Percentiles rank a stretch among this genome's conserved stretches.
These are phyloP conservation scores for Penicillium sp. DNA, from an alignment of 2,329 filamentous ascomycete species.

Conservation along the genomic window DNA sequence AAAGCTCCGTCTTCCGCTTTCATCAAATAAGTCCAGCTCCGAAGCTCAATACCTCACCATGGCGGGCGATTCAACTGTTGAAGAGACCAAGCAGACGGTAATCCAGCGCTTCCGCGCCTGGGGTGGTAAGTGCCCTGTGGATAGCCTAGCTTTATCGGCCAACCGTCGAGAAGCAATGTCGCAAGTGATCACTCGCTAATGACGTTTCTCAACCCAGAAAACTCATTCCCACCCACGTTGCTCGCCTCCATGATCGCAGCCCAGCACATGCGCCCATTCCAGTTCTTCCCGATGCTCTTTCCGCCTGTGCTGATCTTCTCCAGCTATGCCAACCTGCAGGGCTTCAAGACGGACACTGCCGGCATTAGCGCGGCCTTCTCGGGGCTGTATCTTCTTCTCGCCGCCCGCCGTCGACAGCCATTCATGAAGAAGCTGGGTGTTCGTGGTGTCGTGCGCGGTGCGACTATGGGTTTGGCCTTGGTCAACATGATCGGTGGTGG, in stretches of 20 bases:
- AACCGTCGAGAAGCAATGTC: not conserved
- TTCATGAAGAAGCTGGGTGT: constrained; percentile 47
- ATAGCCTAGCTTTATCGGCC: not conserved
- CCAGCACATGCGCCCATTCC: constrained; percentile 65
- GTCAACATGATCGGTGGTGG: constrained; percentile 48
- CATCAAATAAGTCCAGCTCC: not conserved
- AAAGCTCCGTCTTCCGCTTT: not conserved
- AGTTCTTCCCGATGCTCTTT: constrained; percentile 64
- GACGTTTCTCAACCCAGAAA: constrained; percentile 48
- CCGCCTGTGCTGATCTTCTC: constrained; percentile 64
- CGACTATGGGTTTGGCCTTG: constrained; percentile 47
- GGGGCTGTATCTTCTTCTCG: constrained; percentile 63
- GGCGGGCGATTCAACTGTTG: constrained; percentile 29
- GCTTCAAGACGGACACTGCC: constrained; percentile 62
- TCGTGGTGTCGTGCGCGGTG: constrained; percentile 45
- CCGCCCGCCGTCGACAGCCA: constrained; percentile 53
- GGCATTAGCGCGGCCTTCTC: constrained; percentile 65
- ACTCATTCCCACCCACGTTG: constrained; percentile 61
- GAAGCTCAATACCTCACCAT: constrained; percentile 18
- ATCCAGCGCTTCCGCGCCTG: constrained; percentile 41
- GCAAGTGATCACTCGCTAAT: not conserved
- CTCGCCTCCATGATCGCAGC: constrained; percentile 65
- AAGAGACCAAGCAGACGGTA: constrained; percentile 40
- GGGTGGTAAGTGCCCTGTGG: constrained; percentile 39
- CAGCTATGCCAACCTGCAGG: constrained; percentile 63